Evolutionary conservation across 2,329 filamentous ascomycete genomes (phyloP).

Genomic region (Leptographium flavum): DNA sequence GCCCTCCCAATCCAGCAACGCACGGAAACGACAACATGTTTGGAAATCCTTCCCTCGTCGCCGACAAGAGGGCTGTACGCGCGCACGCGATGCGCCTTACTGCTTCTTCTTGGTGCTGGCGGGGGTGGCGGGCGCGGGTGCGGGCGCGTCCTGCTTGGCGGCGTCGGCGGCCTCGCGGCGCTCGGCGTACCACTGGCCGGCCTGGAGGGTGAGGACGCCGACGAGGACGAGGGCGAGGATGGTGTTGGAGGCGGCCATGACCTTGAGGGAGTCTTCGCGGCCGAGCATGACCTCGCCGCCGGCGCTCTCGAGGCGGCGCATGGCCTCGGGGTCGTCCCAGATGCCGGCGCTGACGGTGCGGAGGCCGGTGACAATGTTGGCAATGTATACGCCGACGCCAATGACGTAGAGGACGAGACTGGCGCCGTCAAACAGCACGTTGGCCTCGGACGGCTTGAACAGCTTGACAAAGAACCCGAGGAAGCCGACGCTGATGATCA

Average conservation of each 20-base stretch:
- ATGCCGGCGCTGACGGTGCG: constrained; percentile 63
- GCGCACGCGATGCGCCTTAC: no score
- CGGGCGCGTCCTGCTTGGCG: constrained; percentile 1
- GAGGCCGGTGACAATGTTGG: constrained; percentile 93
- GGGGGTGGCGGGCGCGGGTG: constrained; percentile 1
- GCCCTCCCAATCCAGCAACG: no score
- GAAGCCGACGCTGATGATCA: constrained; percentile 77
- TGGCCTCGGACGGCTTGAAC: constrained; percentile 83
- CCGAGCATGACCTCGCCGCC: constrained; percentile 56
- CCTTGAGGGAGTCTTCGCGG: constrained; percentile 78
- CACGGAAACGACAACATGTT: no score
- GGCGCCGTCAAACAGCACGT: constrained; percentile 85
- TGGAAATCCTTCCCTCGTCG: no score
- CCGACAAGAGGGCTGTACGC: no score
- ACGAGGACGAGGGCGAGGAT: constrained; percentile 86
- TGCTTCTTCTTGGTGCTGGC: constrained; percentile 13
- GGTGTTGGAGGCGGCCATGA: constrained; percentile 86
- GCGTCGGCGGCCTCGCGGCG: constrained; percentile 73
- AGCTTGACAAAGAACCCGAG: constrained; percentile 87
- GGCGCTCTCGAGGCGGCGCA: constrained; percentile 23
- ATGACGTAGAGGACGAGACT: constrained; percentile 72
- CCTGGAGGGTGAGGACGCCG: constrained; percentile 82
- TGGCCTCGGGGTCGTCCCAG: constrained; percentile 31
- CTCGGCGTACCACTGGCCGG: constrained; percentile 97
- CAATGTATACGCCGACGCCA: constrained; percentile 81